Percentiles rank a stretch among this genome's conserved stretches.
Conservation (phyloP, 1,284 basidiomycete species). For the Cystobasidium sp. region DNA sequence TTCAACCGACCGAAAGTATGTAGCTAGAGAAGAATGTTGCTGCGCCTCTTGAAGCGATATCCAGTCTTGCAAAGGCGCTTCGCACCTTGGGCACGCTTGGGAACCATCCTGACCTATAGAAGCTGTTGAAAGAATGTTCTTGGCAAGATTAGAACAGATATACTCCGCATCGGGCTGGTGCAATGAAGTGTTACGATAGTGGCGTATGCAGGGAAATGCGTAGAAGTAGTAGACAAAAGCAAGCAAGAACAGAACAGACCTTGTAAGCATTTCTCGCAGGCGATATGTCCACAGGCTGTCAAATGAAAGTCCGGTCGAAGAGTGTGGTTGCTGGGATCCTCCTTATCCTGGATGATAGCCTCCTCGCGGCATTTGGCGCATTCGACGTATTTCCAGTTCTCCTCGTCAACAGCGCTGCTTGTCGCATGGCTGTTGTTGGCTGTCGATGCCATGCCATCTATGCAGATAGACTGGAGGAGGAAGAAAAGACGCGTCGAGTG, state of each 20-base stretch:
- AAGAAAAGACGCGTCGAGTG: too few relatives aligned
- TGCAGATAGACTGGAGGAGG: neutral
- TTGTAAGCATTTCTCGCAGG: slow-evolving; percentile 35
- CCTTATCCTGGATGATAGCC: slow-evolving; percentile 12
- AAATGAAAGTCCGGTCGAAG: slow-evolving; percentile 37
- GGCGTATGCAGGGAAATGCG: neutral
- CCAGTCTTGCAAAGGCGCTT: slow-evolving; percentile 12
- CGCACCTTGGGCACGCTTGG: slow-evolving; percentile 25
- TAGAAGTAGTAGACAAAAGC: too few relatives aligned
- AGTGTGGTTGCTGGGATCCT: neutral
- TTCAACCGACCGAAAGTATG: slow-evolving; percentile 32
- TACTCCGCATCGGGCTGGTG: neutral
- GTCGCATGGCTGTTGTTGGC: slow-evolving; percentile 18
- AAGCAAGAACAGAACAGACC: slow-evolving; percentile 10
- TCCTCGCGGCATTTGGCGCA: slow-evolving; percentile 37
- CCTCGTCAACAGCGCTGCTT: slow-evolving; percentile 6
- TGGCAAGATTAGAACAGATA: neutral
- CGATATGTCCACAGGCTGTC: slow-evolving; percentile 40
- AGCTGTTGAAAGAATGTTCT: neutral
- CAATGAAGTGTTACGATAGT: neutral
- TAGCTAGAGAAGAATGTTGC: neutral
- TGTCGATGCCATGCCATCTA: slow-evolving; percentile 18
- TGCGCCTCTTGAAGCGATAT: slow-evolving; percentile 5
- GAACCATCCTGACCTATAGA: slow-evolving; percentile 8
- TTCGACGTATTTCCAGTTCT: slow-evolving; percentile 40